A percentile compares a stretch with the other conserved stretches of the same genome.
Evolutionary conservation across 2,329 filamentous ascomycete genomes (phyloP).

Genomic region (Leptoxyphium fumago): DNA sequence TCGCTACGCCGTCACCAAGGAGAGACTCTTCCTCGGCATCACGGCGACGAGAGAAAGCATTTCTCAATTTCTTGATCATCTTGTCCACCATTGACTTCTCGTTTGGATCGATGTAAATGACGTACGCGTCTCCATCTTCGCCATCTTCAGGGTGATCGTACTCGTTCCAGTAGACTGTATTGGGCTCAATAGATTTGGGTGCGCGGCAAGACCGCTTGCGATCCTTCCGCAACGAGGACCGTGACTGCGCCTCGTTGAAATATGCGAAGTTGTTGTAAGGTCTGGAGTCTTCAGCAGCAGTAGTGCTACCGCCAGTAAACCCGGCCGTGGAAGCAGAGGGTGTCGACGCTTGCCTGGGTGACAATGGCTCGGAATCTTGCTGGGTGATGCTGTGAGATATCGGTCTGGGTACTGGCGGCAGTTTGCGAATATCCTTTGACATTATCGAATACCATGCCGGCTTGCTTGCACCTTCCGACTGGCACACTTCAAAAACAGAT

Average conservation of each 20-base stretch:
- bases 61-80: slow-evolving; percentile 37
- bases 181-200: slow-evolving; percentile 9
- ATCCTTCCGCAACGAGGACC: slow-evolving; percentile 31
- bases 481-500: slow-evolving; percentile 34
- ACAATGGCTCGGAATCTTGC: slow-evolving; percentile 8
- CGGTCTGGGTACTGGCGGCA: slow-evolving; percentile 26
- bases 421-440: slow-evolving; percentile 37
- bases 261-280: slow-evolving; percentile 21
- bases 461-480: slow-evolving; percentile 27
- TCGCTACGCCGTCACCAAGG: slow-evolving; percentile 1
- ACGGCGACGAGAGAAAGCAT: slow-evolving; percentile 19
- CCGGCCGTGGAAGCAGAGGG: slow-evolving; percentile 25
- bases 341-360: slow-evolving; percentile 17
- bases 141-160: slow-evolving; percentile 64
- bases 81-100: slow-evolving; percentile 50
- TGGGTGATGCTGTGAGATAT: slow-evolving; percentile 9
- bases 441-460: slow-evolving; percentile 36
- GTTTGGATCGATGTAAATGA: slow-evolving; percentile 61
- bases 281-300: slow-evolving; percentile 17
- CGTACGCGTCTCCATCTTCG: slow-evolving; percentile 40
- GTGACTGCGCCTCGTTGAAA: slow-evolving; percentile 23
- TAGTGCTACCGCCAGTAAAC: slow-evolving; percentile 17
- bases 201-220: slow-evolving; percentile 19
- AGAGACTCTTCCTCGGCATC: slow-evolving; percentile 13
- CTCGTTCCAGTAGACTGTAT: slow-evolving; percentile 61